Evolutionary conservation across 2,329 filamentous ascomycete genomes (phyloP).

Genomic region (Cercospora nicotianae): DNA sequence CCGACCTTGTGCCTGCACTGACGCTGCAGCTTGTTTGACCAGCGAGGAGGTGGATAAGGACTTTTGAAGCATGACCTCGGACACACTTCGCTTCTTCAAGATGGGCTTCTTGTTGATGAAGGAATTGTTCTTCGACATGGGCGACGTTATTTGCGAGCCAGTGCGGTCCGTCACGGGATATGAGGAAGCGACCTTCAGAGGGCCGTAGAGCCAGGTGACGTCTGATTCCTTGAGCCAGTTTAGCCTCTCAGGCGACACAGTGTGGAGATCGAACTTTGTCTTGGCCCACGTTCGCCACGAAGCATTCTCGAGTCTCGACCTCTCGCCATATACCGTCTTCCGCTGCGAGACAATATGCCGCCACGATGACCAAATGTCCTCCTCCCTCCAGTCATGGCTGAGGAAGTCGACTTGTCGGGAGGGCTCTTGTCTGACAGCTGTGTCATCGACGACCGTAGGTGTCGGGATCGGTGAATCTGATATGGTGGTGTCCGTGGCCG

Average conservation of each 20-base stretch:
- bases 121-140: slow-evolving; percentile 63
- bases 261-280: slow-evolving; percentile 80
- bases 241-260: slow-evolving; percentile 83
- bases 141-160: slow-evolving; percentile 52
- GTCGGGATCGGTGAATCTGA: slow-evolving; percentile 59
- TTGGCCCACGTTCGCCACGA: slow-evolving; percentile 98
- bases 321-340: slow-evolving; percentile 71
- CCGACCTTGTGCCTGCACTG: slow-evolving; percentile 75
- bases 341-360: slow-evolving; percentile 82
- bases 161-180: slow-evolving; percentile 50
- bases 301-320: slow-evolving; percentile 84
- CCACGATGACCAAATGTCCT: slow-evolving; percentile 98
- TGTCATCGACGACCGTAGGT: slow-evolving; percentile 75
- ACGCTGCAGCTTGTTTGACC: slow-evolving; percentile 83
- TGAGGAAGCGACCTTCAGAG: slow-evolving; percentile 71
- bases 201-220: slow-evolving; percentile 96
- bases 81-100: slow-evolving; percentile 94
- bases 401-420: slow-evolving; percentile 93
- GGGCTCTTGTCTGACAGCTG: slow-evolving; percentile 69
- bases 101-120: slow-evolving; percentile 85
- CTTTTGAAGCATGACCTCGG: slow-evolving; percentile 87
- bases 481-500: slow-evolving; percentile 56
- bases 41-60: slow-evolving; percentile 86
- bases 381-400: slow-evolving; percentile 88
- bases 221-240: slow-evolving; percentile 99